Evolutionary conservation across 2,329 filamentous ascomycete species (phyloP).

Genomic region (Dactylellina leptospora): DNA sequence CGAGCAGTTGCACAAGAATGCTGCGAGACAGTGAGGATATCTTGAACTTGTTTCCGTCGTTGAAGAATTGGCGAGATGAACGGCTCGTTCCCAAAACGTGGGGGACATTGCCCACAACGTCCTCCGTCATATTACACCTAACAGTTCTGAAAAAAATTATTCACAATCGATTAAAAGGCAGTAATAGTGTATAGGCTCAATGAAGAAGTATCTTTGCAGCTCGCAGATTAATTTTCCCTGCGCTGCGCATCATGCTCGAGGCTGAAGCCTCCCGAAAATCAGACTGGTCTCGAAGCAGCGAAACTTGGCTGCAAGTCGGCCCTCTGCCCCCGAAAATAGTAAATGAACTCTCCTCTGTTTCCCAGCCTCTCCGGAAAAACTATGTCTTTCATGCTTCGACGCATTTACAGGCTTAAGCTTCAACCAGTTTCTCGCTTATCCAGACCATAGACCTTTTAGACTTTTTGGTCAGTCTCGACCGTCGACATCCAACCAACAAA

Average conservation of each 20-base stretch:
- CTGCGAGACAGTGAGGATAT: not conserved
- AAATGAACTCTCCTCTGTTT: not conserved
- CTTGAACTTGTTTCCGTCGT: not conserved
- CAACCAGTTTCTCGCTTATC: slow-evolving; percentile 21
- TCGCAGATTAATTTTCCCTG: slow-evolving; percentile 7
- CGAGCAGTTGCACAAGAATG: slow-evolving; percentile 13
- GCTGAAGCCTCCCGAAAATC: not conserved
- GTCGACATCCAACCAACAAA: not conserved
- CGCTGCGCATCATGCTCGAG: not conserved
- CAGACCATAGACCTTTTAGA: not conserved
- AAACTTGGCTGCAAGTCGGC: slow-evolving; percentile 34
- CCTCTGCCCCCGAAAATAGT: slow-evolving; percentile 50
- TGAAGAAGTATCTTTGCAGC: not conserved
- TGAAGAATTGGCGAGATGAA: slow-evolving; percentile 5
- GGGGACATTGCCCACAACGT: not conserved
- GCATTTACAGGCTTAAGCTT: slow-evolving; percentile 23
- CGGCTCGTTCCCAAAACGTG: not conserved
- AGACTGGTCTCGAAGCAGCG: slow-evolving; percentile 13
- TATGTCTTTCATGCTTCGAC: not conserved
- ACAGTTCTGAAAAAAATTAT: not conserved
- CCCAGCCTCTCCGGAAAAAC: slow-evolving; percentile 7
- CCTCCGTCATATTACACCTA: not conserved
- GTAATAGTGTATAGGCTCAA: not conserved
- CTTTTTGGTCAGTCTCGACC: not conserved
- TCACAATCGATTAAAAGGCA: not conserved